These are phyloP conservation scores for Trichoderma breve DNA, from an alignment of 2,329 filamentous ascomycete genomes.

Conservation along the genomic window DNA sequence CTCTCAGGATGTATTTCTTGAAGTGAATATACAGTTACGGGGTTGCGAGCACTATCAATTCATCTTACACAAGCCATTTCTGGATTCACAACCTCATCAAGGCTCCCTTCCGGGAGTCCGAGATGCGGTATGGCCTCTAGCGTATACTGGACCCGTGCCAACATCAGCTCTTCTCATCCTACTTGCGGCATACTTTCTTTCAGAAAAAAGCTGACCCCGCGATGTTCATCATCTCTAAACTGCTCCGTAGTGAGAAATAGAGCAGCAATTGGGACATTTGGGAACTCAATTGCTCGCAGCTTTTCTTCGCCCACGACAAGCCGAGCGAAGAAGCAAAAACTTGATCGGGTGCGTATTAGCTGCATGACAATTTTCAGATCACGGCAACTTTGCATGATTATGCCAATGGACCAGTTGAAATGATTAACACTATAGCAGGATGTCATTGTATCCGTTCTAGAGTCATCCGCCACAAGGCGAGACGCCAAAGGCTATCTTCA, in stretches of 20 bases:
- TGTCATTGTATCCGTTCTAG: conserved; percentile 81
- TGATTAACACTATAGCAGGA: conserved; percentile 51
- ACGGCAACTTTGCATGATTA: background rate
- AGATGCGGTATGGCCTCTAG: conserved; percentile 23
- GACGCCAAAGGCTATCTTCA: conserved; percentile 91
- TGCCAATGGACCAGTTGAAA: background rate
- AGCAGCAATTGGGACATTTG: background rate
- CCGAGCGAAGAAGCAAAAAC: conserved; percentile 32
- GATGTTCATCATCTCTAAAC: background rate
- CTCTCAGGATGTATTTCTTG: background rate
- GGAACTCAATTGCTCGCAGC: conserved; percentile 23
- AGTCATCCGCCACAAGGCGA: conserved; percentile 85
- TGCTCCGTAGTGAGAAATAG: background rate
- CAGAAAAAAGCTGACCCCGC: background rate
- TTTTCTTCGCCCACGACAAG: conserved; percentile 32
- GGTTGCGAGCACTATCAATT: background rate
- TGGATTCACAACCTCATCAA: background rate
- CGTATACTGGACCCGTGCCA: conserved; percentile 43
- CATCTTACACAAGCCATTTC: background rate
- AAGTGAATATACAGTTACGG: background rate
- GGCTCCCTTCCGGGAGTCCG: conserved; percentile 9
- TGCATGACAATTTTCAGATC: background rate
- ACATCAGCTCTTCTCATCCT: conserved; percentile 39
- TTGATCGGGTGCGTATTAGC: conserved; percentile 32
- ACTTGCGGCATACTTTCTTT: conserved; percentile 23